Percentiles rank a stretch among this genome's conserved stretches.
These are phyloP conservation scores for Collybiopsis confluens DNA, from an alignment of 768 basidiomycete genomes.

Conservation along the genomic window DNA sequence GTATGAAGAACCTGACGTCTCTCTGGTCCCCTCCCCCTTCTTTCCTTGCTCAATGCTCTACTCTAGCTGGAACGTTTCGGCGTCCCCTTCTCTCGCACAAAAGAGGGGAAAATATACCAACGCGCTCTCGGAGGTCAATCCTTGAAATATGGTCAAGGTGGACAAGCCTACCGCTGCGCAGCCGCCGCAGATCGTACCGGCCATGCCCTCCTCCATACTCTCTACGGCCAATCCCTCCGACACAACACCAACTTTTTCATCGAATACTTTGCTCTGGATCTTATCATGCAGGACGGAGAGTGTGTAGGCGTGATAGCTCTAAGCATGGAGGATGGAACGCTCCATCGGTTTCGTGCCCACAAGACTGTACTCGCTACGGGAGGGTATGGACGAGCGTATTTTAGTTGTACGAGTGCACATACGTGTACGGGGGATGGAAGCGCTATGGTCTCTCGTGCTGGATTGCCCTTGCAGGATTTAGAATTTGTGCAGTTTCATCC, in stretches of 20 bases:
- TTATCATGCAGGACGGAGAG: conserved; percentile 98
- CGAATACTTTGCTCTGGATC: conserved; percentile 98
- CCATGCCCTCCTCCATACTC: conserved; percentile 95
- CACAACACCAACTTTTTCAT: conserved; percentile 99
- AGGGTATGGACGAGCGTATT: conserved; percentile 97
- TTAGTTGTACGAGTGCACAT: conserved; percentile 97
- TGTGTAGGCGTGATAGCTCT: conserved; percentile 99
- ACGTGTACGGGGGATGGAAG: conserved; percentile 99
- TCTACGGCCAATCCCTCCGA: conserved; percentile 97
- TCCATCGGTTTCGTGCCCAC: conserved; percentile 96
- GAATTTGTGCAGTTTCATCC: conserved; percentile 99
- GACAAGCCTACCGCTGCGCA: conserved; percentile 97
- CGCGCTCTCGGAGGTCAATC: conserved; percentile 99
- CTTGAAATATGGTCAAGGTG: conserved; percentile 93
- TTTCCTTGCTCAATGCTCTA: conserved; percentile 1
- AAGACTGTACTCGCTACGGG: conserved; percentile 98
- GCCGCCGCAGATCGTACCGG: conserved; percentile 98
- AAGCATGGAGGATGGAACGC: conserved; percentile 99
- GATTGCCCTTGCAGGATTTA: conserved; percentile 91
- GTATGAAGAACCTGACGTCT: no score
- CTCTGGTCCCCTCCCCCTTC: neutral
- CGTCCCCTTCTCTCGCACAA: conserved; percentile 96
- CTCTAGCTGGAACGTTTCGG: conserved; percentile 96
- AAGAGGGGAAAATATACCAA: conserved; percentile 99
- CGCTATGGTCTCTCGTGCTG: conserved; percentile 96